Conservation (phyloP, 2,329 filamentous ascomycete species). For the Pezicula neosporulosa region DNA sequence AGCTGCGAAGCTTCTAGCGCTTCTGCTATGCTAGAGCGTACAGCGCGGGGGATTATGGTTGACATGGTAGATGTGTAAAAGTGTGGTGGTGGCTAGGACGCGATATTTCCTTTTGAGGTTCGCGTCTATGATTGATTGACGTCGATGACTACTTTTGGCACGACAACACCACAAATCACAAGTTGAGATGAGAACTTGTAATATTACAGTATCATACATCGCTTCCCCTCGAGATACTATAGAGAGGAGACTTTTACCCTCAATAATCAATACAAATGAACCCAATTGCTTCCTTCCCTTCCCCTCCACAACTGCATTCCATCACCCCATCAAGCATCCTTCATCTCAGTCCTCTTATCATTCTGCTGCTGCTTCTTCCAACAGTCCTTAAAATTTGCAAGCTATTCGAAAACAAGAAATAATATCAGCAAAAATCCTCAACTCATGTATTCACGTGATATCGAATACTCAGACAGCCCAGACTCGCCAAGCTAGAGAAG, state of each 20-base stretch:
- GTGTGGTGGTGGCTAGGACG: slow-evolving; percentile 5
- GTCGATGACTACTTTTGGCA: background rate
- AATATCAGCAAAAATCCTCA: slow-evolving; percentile 9
- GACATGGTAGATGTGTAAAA: slow-evolving; percentile 15
- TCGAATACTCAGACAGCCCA: background rate
- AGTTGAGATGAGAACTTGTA: background rate
- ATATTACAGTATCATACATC: background rate
- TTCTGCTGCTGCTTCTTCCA: slow-evolving; percentile 91
- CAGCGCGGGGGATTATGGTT: slow-evolving; percentile 17
- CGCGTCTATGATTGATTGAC: slow-evolving; percentile 6
- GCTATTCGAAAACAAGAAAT: slow-evolving; percentile 50
- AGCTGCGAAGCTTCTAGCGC: slow-evolving; percentile 3
- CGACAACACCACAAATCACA: slow-evolving; percentile 6
- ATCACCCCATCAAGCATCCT: slow-evolving; percentile 53
- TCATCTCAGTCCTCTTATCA: slow-evolving; percentile 74
- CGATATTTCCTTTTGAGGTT: slow-evolving; percentile 9
- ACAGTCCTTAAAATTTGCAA: slow-evolving; percentile 84
- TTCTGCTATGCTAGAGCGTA: slow-evolving; percentile 16
- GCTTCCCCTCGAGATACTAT: background rate
- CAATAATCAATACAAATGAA: background rate
- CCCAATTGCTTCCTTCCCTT: slow-evolving; percentile 7
- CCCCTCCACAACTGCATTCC: slow-evolving; percentile 8
- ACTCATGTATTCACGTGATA: slow-evolving; percentile 19
- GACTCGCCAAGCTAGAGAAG: slow-evolving; percentile 16
- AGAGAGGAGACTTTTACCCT: background rate